These are phyloP conservation scores for Phycomyces blakesleeanus DNA, from an alignment of 192 early-diverging fungal genomes.

Conservation along the genomic window DNA sequence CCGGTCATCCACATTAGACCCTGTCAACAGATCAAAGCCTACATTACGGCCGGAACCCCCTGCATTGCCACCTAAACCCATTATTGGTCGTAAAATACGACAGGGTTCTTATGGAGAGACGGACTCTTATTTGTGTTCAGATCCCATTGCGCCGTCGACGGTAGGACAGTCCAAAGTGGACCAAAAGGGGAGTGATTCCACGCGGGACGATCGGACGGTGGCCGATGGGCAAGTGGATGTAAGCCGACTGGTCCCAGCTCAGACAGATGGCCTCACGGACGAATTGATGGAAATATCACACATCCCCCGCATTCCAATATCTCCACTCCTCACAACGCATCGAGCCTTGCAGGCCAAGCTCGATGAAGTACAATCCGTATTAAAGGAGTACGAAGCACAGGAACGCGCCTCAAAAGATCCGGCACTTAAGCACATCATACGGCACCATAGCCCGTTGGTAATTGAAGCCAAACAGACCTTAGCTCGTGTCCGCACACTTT, in stretches of 20 bases:
- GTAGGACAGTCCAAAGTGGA: background rate
- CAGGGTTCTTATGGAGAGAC: too few species aligned
- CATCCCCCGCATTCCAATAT: slow-evolving; percentile 53
- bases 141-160: background rate
- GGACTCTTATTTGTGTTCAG: too few species aligned
- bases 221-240: slow-evolving; percentile 54
- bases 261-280: slow-evolving; percentile 36
- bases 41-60: too few species aligned
- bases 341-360: slow-evolving; percentile 44
- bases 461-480: slow-evolving; percentile 48
- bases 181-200: background rate
- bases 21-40: too few species aligned
- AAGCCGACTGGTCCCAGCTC: slow-evolving; percentile 48
- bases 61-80: too few species aligned
- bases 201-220: slow-evolving; percentile 22
- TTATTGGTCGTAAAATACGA: too few species aligned
- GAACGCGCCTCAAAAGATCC: slow-evolving; percentile 28
- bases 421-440: slow-evolving; percentile 41
- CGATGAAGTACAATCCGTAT: slow-evolving; percentile 30
- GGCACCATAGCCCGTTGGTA: slow-evolving; percentile 39
- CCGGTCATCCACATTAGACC: too few species aligned
- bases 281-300: slow-evolving; percentile 27
- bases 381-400: slow-evolving; percentile 28
- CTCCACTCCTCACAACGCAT: slow-evolving; percentile 51
- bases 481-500: slow-evolving; percentile 45